These are phyloP conservation scores for Alectoria sarmentosa DNA, from an alignment of 495 filamentous ascomycete species.

Conservation along the genomic window DNA sequence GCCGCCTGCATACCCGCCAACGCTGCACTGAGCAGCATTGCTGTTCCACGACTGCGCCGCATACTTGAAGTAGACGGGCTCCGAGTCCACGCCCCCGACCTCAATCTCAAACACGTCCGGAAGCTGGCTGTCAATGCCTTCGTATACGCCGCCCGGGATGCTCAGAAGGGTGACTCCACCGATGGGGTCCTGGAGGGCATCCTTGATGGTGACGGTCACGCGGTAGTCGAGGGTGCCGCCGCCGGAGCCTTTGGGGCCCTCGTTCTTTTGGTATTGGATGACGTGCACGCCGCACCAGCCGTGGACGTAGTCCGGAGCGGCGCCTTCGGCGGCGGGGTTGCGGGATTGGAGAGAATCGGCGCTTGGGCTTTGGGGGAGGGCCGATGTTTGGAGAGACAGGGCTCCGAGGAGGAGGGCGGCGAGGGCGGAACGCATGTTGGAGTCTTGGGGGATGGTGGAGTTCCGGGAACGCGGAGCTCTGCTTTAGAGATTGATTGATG, in stretches of 20 bases:
- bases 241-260: not conserved
- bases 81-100: not conserved
- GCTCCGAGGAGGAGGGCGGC: not conserved
- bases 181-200: not conserved
- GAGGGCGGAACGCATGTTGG: not conserved
- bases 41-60: not conserved
- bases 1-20: not conserved
- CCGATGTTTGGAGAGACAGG: not conserved
- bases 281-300: not conserved
- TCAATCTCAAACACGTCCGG: not conserved
- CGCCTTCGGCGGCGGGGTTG: not conserved
- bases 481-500: too few relatives aligned
- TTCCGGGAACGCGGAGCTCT: too few relatives aligned
- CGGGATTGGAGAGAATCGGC: not conserved
- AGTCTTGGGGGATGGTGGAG: not conserved
- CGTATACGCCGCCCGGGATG: not conserved
- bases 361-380: not conserved
- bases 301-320: not conserved
- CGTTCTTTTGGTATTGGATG: not conserved
- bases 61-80: not conserved
- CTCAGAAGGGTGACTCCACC: not conserved
- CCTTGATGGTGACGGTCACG: not conserved
- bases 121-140: not conserved
- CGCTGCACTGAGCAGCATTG: not conserved
- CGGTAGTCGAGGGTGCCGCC: not conserved